Percentiles rank a stretch among this genome's conserved stretches.
Conservation (phyloP, 2,329 filamentous ascomycete genomes). For the Daldinia sp. region DNA sequence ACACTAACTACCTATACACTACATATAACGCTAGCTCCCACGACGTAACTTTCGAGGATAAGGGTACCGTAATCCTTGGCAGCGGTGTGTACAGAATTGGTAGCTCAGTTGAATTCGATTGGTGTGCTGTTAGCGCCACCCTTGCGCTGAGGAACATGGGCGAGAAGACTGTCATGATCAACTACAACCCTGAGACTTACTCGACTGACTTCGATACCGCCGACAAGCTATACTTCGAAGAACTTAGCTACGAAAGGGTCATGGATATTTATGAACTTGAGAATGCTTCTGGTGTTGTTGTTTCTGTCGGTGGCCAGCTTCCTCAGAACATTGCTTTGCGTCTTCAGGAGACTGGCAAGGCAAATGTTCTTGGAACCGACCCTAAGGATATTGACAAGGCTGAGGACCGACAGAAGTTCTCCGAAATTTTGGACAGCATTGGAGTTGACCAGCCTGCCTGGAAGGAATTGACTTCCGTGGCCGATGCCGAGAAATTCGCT, state of each 20-base stretch:
- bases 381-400: slow-evolving; percentile 97
- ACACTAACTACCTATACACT: slow-evolving; percentile 96
- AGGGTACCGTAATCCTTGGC: slow-evolving; percentile 87
- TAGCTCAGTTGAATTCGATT: slow-evolving; percentile 97
- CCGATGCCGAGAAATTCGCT: slow-evolving; percentile 88
- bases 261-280: slow-evolving; percentile 99
- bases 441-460: slow-evolving; percentile 96
- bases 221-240: slow-evolving; percentile 95
- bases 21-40: slow-evolving; percentile 97
- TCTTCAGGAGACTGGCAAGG: slow-evolving; percentile 88
- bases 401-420: slow-evolving; percentile 98
- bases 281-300: slow-evolving; percentile 83
- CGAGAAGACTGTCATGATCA: slow-evolving; percentile 98
- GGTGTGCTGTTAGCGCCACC: slow-evolving; percentile 93
- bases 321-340: slow-evolving; percentile 97
- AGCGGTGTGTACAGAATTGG: slow-evolving; percentile 98
- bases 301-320: slow-evolving; percentile 94
- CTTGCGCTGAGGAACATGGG: slow-evolving; percentile 84
- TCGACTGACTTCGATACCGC: slow-evolving; percentile 87
- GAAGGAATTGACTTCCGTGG: slow-evolving; percentile 93
- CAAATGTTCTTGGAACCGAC: slow-evolving; percentile 90
- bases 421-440: slow-evolving; percentile 94
- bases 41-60: slow-evolving; percentile 92
- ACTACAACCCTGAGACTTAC: slow-evolving; percentile 85
- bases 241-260: slow-evolving; percentile 94